Conservation (phyloP, 163 green algal genomes). For the Chlamydomonas reinhardtii region DNA sequence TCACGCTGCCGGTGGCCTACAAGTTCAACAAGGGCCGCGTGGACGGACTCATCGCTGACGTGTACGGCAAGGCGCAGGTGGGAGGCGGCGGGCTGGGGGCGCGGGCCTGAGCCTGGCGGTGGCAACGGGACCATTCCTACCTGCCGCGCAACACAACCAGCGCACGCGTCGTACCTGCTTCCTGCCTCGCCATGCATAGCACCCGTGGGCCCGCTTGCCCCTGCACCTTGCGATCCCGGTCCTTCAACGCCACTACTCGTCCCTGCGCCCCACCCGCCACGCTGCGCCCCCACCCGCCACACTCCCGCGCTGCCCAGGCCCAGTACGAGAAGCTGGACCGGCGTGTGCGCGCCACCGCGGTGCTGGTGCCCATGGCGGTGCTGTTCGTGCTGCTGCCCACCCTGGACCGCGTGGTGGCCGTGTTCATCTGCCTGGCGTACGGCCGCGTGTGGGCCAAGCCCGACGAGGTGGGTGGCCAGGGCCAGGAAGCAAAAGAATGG, state of each 20-base stretch:
- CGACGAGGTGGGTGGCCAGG: conserved; percentile 30
- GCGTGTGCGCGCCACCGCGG: conserved; percentile 3
- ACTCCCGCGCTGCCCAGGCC: background rate
- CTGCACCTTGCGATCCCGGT: no score
- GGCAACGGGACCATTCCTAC: no score
- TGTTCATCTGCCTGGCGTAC: conserved; percentile 40
- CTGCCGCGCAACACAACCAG: no score
- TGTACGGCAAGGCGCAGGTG: conserved; percentile 34
- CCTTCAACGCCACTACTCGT: no score
- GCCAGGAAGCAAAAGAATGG: no score
- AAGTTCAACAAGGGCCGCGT: conserved; percentile 10
- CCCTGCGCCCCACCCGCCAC: no score
- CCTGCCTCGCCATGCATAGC: no score
- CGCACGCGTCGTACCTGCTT: no score
- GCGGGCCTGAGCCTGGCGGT: no score
- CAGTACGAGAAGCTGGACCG: conserved; percentile 48
- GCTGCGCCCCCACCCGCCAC: background rate
- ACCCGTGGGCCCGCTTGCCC: no score
- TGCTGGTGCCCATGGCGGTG: background rate
- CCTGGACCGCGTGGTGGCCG: conserved; percentile 26
- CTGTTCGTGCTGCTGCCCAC: conserved; percentile 31
- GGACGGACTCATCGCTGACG: background rate
- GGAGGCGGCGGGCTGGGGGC: background rate
- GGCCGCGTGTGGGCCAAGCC: conserved; percentile 16
- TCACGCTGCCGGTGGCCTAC: conserved; percentile 39